Percentiles rank a stretch among this genome's conserved stretches.
These are phyloP conservation scores for Bodo saltans DNA, from an alignment of 78 protist species.

Conservation along the genomic window DNA sequence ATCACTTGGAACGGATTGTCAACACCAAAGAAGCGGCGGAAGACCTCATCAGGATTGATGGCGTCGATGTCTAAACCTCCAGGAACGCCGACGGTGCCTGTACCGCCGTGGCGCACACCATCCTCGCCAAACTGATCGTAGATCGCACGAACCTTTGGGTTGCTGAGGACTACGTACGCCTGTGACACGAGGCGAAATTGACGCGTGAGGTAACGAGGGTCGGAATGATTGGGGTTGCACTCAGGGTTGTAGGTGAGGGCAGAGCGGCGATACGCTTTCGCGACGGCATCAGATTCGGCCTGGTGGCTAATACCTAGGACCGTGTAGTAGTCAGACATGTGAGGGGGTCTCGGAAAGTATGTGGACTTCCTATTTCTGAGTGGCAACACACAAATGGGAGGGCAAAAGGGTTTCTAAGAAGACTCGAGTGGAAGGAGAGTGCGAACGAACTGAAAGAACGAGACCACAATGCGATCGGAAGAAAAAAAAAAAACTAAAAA, in stretches of 20 bases:
- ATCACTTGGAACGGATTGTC: constrained; percentile 8
- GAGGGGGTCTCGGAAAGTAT: too few relatives aligned
- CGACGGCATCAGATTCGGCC: constrained; percentile 50
- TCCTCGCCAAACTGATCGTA: constrained; percentile 57
- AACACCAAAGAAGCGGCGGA: background rate
- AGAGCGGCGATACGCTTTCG: constrained; percentile 44
- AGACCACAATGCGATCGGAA: too few relatives aligned
- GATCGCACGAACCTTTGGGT: constrained; percentile 47
- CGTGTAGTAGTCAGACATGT: constrained; percentile 42
- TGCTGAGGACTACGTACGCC: constrained; percentile 60
- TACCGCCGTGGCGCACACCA: constrained; percentile 16
- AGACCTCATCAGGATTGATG: background rate
- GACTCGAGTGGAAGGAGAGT: too few relatives aligned
- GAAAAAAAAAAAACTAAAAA: too few relatives aligned
- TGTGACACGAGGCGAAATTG: constrained; percentile 60
- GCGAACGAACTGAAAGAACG: too few relatives aligned
- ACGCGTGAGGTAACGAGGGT: background rate
- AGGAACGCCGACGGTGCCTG: background rate
- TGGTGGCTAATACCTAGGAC: constrained; percentile 47
- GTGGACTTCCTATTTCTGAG: too few relatives aligned
- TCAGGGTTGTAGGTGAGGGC: constrained; percentile 46
- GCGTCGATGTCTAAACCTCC: background rate
- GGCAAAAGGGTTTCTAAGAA: too few relatives aligned
- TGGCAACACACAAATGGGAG: too few relatives aligned
- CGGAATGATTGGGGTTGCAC: background rate